These are phyloP conservation scores for Borealophlyctis nickersoniae DNA, from an alignment of 192 early-diverging fungal species.

Conservation along the genomic window DNA sequence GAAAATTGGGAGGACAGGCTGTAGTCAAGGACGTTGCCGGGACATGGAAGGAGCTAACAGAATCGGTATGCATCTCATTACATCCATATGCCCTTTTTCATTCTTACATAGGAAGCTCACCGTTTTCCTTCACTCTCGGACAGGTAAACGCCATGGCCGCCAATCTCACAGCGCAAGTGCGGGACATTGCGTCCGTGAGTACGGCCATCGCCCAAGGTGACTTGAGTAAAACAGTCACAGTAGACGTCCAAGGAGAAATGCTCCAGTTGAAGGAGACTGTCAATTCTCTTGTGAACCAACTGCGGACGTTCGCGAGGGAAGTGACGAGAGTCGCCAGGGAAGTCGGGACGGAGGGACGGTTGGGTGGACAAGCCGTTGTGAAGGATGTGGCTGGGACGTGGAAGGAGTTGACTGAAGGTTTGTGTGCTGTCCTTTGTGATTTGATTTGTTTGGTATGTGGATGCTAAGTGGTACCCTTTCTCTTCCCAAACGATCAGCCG, in stretches of 20 bases:
- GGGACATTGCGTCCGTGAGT: conserved; percentile 60
- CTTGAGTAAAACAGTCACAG: conserved; percentile 55
- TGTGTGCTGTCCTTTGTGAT: too few relatives aligned
- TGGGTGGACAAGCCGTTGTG: conserved; percentile 59
- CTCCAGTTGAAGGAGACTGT: conserved; percentile 67
- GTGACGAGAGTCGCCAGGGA: conserved; percentile 66
- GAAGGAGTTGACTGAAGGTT: conserved; percentile 59
- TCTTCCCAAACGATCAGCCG: too few relatives aligned
- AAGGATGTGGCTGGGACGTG: conserved; percentile 39
- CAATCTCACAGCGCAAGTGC: conserved; percentile 57
- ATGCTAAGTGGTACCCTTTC: too few relatives aligned
- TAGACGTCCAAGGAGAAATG: conserved; percentile 70
- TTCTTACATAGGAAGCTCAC: too few relatives aligned
- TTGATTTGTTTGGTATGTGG: too few relatives aligned
- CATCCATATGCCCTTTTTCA: too few relatives aligned
- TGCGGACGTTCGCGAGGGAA: conserved; percentile 50
- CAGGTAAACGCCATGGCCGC: conserved; percentile 62
- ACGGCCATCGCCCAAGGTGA: conserved; percentile 60
- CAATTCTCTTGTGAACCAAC: conserved; percentile 70
- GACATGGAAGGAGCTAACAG: conserved; percentile 57
- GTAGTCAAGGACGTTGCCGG: conserved; percentile 40
- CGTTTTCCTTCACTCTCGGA: too few relatives aligned
- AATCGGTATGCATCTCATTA: too few relatives aligned
- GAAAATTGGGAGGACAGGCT: conserved; percentile 55
- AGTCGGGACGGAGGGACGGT: conserved; percentile 64